phyloP scores from a whole-genome alignment of 768 basidiomycete genomes.

The Naganishia onofrii region DNA sequence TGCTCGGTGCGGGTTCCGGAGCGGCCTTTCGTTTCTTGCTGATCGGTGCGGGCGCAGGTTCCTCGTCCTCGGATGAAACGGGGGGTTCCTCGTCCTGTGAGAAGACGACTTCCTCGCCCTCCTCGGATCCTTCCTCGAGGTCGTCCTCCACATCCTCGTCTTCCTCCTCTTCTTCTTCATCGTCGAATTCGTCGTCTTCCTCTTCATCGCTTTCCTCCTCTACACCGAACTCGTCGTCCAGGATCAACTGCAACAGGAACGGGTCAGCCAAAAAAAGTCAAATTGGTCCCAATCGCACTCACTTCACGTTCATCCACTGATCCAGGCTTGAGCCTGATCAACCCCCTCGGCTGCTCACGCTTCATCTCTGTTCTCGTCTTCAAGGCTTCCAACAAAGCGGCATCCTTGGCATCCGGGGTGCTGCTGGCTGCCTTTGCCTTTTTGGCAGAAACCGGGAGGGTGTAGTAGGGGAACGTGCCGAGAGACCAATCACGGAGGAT shows the following conservation, averaged over 20 bases:
- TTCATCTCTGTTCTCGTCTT: conserved; percentile 67
- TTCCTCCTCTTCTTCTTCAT: conserved; percentile 51
- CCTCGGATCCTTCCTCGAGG: conserved; percentile 38
- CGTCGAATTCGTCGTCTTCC: conserved; percentile 39
- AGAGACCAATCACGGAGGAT: conserved; percentile 81
- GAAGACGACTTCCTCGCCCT: conserved; percentile 60
- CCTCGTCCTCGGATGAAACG: conserved; percentile 19
- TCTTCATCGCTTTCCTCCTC: conserved; percentile 46
- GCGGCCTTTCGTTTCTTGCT: conserved; percentile 29
- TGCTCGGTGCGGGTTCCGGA: conserved; percentile 39
- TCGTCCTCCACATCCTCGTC: conserved; percentile 45
- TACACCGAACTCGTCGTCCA: conserved; percentile 54
- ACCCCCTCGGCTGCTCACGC: conserved; percentile 56
- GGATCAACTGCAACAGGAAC: conserved; percentile 51
- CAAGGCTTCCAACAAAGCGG: conserved; percentile 57
- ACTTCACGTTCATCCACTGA: conserved; percentile 55
- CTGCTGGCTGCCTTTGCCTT: conserved; percentile 29
- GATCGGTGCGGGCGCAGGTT: background rate
- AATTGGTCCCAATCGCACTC: conserved; percentile 50
- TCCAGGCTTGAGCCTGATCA: conserved; percentile 60
- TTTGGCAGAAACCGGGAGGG: conserved; percentile 56
- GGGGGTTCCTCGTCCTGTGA: conserved; percentile 20
- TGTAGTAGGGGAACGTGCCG: conserved; percentile 71
- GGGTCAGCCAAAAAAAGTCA: background rate
- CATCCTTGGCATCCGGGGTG: conserved; percentile 56